Conservation (phyloP, 305 asterid genomes). For the Caryopteris hybrid region DNA sequence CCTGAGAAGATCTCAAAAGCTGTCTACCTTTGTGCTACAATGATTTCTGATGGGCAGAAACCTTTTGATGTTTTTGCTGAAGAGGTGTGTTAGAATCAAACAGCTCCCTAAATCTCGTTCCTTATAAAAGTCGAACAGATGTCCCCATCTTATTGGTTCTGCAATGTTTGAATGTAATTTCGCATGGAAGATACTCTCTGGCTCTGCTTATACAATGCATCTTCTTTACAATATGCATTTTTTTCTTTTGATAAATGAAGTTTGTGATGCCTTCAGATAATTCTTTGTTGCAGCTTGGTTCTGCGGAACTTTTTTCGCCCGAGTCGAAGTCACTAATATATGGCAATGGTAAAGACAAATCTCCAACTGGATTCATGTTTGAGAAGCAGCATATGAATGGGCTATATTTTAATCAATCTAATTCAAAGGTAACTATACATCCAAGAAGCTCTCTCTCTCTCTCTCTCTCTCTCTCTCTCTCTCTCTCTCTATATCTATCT, state of each 20-base stretch:
- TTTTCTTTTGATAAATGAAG: not conserved
- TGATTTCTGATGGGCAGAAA: slow-evolving; percentile 77
- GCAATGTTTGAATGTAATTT: not conserved
- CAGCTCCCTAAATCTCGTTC: too few species aligned
- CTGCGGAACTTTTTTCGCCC: slow-evolving; percentile 70
- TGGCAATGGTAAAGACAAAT: slow-evolving; percentile 77
- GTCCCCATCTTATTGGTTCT: not conserved
- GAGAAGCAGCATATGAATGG: slow-evolving; percentile 86
- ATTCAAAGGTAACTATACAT: slow-evolving; percentile 7
- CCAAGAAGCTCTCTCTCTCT: not conserved
- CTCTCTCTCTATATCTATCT: too few species aligned
- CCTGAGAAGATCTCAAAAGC: slow-evolving; percentile 77
- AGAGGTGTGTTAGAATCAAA: slow-evolving; percentile 59
- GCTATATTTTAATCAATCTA: slow-evolving; percentile 45
- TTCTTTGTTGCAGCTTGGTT: slow-evolving; percentile 68
- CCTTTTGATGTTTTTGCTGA: slow-evolving; percentile 83
- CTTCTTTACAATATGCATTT: too few species aligned
- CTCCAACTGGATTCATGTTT: slow-evolving; percentile 38
- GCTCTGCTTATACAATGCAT: not conserved
- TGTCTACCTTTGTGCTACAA: slow-evolving; percentile 74
- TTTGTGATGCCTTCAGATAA: slow-evolving; percentile 13
- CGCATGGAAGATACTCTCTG: not conserved
- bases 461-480: too few species aligned
- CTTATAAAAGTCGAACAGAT: not conserved
- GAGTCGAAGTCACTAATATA: slow-evolving; percentile 64